Percentiles rank a stretch among this genome's conserved stretches.
These are phyloP conservation scores for Flaveria bidentis DNA, from an alignment of 129 eudicot species.

Conservation along the genomic window DNA sequence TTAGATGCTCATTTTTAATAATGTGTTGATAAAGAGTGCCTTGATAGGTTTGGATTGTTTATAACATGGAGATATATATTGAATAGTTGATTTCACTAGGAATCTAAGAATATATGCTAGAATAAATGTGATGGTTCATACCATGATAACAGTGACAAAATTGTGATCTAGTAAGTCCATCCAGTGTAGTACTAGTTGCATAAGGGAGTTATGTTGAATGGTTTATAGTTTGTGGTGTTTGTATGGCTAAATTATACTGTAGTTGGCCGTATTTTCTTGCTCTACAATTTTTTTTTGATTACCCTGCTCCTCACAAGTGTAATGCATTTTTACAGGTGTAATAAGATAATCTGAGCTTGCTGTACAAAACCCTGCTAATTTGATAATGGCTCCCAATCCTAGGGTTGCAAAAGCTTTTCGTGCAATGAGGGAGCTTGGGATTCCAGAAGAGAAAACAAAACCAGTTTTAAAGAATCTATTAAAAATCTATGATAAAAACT, in stretches of 20 bases:
- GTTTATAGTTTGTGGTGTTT: not conserved
- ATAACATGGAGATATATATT: not conserved
- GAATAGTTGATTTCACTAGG: slow-evolving; percentile 9
- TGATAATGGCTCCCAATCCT: slow-evolving; percentile 53
- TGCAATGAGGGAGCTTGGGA: slow-evolving; percentile 78
- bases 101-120: slow-evolving; percentile 9
- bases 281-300: not conserved
- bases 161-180: not conserved
- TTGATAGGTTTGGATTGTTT: not conserved
- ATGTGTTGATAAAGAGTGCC: not conserved
- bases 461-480: slow-evolving; percentile 75
- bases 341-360: slow-evolving; percentile 24
- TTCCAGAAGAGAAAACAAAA: slow-evolving; percentile 73
- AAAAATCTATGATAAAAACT: slow-evolving; percentile 75
- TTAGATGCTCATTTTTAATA: not conserved
- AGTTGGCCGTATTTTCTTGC: not conserved
- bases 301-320: slow-evolving; percentile 9
- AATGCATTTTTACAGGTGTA: slow-evolving; percentile 18
- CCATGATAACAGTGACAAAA: not conserved
- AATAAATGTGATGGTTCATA: not conserved
- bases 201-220: not conserved
- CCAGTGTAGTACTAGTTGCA: slow-evolving; percentile 2
- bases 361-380: slow-evolving; percentile 24
- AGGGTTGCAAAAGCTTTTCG: slow-evolving; percentile 67
- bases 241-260: not conserved